A percentile compares a stretch with the other conserved stretches of the same genome.
These are phyloP conservation scores for Globisporangium spinosum DNA, from an alignment of 352 stramenopile genomes.

Conservation along the genomic window DNA sequence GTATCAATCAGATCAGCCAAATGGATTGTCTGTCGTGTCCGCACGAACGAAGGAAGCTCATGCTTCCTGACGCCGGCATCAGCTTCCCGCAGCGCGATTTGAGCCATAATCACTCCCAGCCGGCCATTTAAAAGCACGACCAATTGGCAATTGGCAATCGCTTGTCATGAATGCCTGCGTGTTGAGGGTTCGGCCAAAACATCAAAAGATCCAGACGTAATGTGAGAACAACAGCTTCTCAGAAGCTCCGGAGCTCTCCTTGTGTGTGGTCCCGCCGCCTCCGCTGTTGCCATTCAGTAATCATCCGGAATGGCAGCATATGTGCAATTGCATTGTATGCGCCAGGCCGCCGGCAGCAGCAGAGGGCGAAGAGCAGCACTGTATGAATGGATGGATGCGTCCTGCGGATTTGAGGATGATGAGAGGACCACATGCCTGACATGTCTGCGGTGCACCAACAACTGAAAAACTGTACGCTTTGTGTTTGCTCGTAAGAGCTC, in stretches of 20 bases:
- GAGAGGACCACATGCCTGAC: neutral
- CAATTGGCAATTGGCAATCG: neutral
- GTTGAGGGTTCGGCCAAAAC: neutral
- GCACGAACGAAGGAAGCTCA: neutral
- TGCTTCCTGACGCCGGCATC: neutral
- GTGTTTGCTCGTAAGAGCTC: neutral
- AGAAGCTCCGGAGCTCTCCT: neutral
- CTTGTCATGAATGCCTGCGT: neutral
- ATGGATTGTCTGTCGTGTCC: neutral
- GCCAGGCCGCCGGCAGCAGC: neutral
- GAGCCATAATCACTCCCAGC: neutral
- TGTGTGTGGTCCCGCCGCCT: neutral
- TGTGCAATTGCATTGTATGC: neutral
- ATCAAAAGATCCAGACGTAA: neutral
- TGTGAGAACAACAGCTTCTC: neutral
- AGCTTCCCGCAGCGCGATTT: neutral
- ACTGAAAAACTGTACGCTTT: neutral
- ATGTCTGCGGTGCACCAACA: neutral
- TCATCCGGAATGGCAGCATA: neutral
- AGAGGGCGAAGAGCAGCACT: neutral
- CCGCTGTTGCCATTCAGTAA: neutral
- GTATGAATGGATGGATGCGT: neutral
- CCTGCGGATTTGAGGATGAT: neutral
- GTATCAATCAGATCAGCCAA: neutral
- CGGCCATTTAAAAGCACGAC: neutral